Evolutionary conservation across 129 eudicot species (phyloP).

Genomic region (Gnaphalium uliginosum): DNA sequence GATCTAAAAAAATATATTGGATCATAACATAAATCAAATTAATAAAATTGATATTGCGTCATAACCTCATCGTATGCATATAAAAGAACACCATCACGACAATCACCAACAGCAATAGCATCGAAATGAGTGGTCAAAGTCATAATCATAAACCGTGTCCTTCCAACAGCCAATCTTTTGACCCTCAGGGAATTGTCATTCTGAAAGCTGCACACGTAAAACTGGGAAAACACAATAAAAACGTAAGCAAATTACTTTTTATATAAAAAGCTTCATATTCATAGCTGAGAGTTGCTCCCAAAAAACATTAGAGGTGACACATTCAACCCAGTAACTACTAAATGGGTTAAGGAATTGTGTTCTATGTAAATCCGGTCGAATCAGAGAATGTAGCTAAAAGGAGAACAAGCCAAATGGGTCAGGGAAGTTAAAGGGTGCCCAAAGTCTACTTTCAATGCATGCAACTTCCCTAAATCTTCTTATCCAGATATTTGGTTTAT

Average conservation of each 20-base stretch:
- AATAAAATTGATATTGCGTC: not conserved
- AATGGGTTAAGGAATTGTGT: too few species aligned
- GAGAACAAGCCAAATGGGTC: too few species aligned
- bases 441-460: too few species aligned
- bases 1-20: not conserved
- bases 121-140: constrained; percentile 81
- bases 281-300: not conserved
- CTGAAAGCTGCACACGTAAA: constrained; percentile 86
- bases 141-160: constrained; percentile 77
- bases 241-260: not conserved
- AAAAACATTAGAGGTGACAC: too few species aligned
- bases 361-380: too few species aligned
- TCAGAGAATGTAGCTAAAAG: too few species aligned
- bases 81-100: constrained; percentile 96
- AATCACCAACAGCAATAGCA: constrained; percentile 96
- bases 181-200: constrained; percentile 68
- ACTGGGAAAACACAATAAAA: constrained; percentile 52
- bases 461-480: too few species aligned
- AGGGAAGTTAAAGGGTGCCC: too few species aligned
- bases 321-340: too few species aligned
- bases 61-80: constrained; percentile 81
- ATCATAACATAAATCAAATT: not conserved
- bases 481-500: too few species aligned
- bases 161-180: constrained; percentile 68
- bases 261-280: not conserved